Evolutionary conservation across 805 yeast genomes (phyloP).

Genomic region (Saturnispora saitoi): DNA sequence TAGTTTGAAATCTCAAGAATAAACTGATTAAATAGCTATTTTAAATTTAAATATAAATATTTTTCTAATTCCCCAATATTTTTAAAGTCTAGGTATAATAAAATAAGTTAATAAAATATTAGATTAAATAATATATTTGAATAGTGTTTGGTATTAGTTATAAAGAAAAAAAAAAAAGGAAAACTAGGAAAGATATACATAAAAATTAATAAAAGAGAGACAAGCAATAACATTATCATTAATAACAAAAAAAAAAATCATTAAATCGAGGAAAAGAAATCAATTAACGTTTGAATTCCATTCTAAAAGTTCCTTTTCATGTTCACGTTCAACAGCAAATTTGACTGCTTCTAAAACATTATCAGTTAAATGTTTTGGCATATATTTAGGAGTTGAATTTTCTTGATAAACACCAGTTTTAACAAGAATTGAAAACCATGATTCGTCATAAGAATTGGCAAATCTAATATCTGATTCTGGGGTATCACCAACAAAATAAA

Average conservation of each 20-base stretch:
- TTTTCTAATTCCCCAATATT: not conserved
- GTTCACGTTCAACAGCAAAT: slow-evolving; percentile 78
- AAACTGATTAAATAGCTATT: not conserved
- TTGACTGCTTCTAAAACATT: slow-evolving; percentile 76
- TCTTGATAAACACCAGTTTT: slow-evolving; percentile 83
- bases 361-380: slow-evolving; percentile 65
- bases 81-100: not conserved
- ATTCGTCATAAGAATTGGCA: slow-evolving; percentile 77
- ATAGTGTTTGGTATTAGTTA: too few species aligned
- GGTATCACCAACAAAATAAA: slow-evolving; percentile 83
- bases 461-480: slow-evolving; percentile 85
- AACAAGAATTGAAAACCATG: slow-evolving; percentile 79
- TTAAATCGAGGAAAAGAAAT: slow-evolving; percentile 3
- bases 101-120: not conserved
- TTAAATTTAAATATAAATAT: not conserved
- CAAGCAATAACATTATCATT: not conserved
- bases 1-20: slow-evolving; percentile 53
- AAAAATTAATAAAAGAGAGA: too few species aligned
- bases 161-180: too few species aligned
- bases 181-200: too few species aligned
- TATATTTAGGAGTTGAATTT: slow-evolving; percentile 69
- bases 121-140: too few species aligned
- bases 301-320: slow-evolving; percentile 58
- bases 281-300: slow-evolving; percentile 44
- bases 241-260: not conserved